Conservation (phyloP, 148 eudicot species). For the Nepenthes gracilis region DNA sequence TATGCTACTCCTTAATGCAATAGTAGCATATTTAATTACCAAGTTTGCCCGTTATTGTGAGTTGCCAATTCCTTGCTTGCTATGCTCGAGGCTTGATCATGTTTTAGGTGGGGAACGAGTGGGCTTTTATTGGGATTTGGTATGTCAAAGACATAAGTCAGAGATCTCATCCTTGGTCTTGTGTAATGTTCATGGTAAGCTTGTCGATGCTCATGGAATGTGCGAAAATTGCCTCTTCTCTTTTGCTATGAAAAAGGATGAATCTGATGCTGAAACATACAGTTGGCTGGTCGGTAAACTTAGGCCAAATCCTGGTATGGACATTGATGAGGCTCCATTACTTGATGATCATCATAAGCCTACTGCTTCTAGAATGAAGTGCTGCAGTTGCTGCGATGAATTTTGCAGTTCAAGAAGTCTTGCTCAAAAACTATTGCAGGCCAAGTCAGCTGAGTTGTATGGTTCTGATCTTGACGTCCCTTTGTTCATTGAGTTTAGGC, state of each 20-base stretch:
- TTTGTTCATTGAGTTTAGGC: slow-evolving; percentile 17
- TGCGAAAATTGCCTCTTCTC: slow-evolving; percentile 91
- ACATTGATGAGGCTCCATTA: slow-evolving; percentile 19
- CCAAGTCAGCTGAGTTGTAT: slow-evolving; percentile 23
- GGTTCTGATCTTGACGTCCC: slow-evolving; percentile 23
- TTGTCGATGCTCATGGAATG: slow-evolving; percentile 66
- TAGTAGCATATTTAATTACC: slow-evolving; percentile 60
- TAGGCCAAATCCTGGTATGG: slow-evolving; percentile 38
- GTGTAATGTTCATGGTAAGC: slow-evolving; percentile 64
- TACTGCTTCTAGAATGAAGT: slow-evolving; percentile 19
- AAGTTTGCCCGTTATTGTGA: slow-evolving; percentile 62
- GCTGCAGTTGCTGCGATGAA: slow-evolving; percentile 66
- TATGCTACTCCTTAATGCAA: slow-evolving; percentile 54
- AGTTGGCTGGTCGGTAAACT: slow-evolving; percentile 67
- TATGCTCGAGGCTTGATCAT: slow-evolving; percentile 90
- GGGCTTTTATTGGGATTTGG: slow-evolving; percentile 62
- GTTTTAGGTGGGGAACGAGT: slow-evolving; percentile 42
- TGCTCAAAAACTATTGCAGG: slow-evolving; percentile 24
- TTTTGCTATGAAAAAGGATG: slow-evolving; percentile 56
- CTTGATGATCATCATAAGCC: slow-evolving; percentile 15
- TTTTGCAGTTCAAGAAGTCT: slow-evolving; percentile 33
- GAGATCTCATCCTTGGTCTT: slow-evolving; percentile 65
- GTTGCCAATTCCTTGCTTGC: slow-evolving; percentile 74
- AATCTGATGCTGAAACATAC: slow-evolving; percentile 64
- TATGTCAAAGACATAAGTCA: slow-evolving; percentile 62